Percentiles rank a stretch among this genome's conserved stretches.
These are phyloP conservation scores for Scheffersomyces stambukii DNA, from an alignment of 1,139 yeast genomes.

Conservation along the genomic window DNA sequence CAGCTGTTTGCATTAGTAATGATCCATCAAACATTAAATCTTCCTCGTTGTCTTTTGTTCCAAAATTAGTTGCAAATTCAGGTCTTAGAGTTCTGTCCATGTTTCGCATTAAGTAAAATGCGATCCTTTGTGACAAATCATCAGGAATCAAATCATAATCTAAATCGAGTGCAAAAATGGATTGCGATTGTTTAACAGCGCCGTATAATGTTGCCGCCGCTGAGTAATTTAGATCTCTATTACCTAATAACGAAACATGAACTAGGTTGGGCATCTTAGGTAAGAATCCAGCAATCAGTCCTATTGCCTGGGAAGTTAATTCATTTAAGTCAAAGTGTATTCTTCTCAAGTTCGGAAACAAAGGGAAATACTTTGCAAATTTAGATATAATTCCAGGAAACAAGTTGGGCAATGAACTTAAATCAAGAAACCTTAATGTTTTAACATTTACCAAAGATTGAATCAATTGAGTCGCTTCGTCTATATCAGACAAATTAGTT, in stretches of 20 bases:
- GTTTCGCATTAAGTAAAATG: constrained; percentile 77
- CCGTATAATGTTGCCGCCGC: constrained; percentile 68
- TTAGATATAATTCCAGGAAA: constrained; percentile 69
- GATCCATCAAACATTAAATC: constrained; percentile 48
- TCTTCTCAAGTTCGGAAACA: constrained; percentile 60
- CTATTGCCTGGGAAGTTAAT: constrained; percentile 57
- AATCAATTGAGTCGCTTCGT: constrained; percentile 51
- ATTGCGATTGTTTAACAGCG: constrained; percentile 61
- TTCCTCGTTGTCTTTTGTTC: constrained; percentile 30
- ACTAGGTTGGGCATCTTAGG: constrained; percentile 65
- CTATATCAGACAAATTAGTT: constrained; percentile 53
- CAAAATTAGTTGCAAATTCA: constrained; percentile 26
- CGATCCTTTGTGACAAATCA: constrained; percentile 70
- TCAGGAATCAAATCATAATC: constrained; percentile 69
- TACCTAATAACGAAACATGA: constrained; percentile 74
- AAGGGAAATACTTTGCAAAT: constrained; percentile 60
- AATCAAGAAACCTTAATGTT: constrained; percentile 66
- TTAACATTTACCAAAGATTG: constrained; percentile 49
- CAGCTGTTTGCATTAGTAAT: constrained; percentile 61
- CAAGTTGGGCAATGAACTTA: constrained; percentile 66
- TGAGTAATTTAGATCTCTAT: constrained; percentile 49
- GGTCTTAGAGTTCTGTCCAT: constrained; percentile 61
- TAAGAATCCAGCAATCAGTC: constrained; percentile 65
- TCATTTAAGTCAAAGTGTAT: constrained; percentile 76
- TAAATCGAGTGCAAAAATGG: constrained; percentile 67